phyloP scores from a whole-genome alignment of 306 rosid genomes.

The Vigna angularis region DNA sequence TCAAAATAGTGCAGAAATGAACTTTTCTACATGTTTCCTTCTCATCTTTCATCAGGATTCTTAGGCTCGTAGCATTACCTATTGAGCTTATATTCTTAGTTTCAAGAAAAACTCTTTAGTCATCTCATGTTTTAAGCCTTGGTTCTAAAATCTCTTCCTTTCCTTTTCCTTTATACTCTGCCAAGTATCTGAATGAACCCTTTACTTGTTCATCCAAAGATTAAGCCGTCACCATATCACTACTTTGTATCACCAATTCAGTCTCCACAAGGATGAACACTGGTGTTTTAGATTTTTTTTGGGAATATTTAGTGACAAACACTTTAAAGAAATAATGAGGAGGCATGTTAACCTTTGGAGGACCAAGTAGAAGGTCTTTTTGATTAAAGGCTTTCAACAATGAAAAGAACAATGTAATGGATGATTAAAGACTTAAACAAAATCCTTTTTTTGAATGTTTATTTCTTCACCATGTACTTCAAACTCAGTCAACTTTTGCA shows the following conservation, averaged over 20 bases:
- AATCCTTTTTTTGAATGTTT: background rate
- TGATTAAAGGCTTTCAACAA: constrained; percentile 1
- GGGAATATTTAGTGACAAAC: background rate
- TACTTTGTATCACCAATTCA: background rate
- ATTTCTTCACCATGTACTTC: background rate
- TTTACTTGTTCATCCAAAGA: background rate
- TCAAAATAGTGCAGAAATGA: background rate
- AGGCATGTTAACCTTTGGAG: background rate
- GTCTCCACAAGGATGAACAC: background rate
- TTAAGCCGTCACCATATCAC: background rate
- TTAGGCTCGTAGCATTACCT: background rate
- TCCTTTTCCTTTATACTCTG: background rate
- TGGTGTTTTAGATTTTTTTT: background rate
- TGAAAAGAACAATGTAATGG: background rate
- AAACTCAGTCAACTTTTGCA: constrained; percentile 1
- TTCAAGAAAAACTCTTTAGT: constrained; percentile 3
- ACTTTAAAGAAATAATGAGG: background rate
- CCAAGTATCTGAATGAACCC: background rate
- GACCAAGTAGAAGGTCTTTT: constrained; percentile 8
- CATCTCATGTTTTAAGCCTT: background rate
- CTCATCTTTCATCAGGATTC: background rate
- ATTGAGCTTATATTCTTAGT: constrained; percentile 1
- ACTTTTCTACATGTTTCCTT: background rate
- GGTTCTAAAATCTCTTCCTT: too few species aligned
- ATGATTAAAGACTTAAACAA: background rate